A percentile compares a stretch with the other conserved stretches of the same genome.
These are phyloP conservation scores for Rhizoctonia solani DNA, from an alignment of 1,284 basidiomycete genomes.

Conservation along the genomic window DNA sequence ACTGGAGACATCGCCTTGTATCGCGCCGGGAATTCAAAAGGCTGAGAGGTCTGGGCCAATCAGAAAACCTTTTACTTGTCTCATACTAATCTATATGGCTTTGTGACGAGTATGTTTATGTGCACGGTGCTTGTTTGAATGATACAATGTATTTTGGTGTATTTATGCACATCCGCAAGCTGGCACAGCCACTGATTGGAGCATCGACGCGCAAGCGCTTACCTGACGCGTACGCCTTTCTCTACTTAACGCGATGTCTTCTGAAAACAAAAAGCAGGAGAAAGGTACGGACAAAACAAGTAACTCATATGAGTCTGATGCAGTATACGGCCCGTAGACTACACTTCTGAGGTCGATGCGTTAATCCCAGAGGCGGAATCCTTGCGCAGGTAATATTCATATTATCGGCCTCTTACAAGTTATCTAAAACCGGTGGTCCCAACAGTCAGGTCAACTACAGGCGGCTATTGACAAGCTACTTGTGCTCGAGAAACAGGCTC, in stretches of 20 bases:
- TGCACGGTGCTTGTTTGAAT: not conserved
- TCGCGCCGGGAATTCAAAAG: not conserved
- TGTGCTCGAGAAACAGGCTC: constrained; percentile 90
- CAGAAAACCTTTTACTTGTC: not conserved
- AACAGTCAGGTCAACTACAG: constrained; percentile 69
- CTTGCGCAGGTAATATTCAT: constrained; percentile 48
- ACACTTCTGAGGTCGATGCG: constrained; percentile 52
- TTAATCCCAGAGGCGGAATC: constrained; percentile 51
- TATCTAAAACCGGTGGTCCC: constrained; percentile 26
- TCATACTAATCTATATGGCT: not conserved
- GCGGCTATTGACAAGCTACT: constrained; percentile 91
- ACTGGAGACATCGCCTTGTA: constrained; percentile 12
- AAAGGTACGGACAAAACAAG: constrained; percentile 16
- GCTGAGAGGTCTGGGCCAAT: not conserved
- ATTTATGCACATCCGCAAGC: not conserved
- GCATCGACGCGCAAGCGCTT: constrained; percentile 30
- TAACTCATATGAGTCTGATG: not conserved
- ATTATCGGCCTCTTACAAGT: constrained; percentile 34
- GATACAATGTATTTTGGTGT: not conserved
- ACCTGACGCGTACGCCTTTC: constrained; percentile 5
- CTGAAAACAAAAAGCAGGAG: constrained; percentile 37
- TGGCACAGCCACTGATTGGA: constrained; percentile 16
- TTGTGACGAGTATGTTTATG: not conserved
- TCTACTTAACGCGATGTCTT: constrained; percentile 24
- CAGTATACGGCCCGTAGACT: constrained; percentile 46